Evolutionary conservation across 805 yeast species (phyloP), one percentile per base, ranked within the genome.

Genomic region (Naumovozyma baii): DNA sequence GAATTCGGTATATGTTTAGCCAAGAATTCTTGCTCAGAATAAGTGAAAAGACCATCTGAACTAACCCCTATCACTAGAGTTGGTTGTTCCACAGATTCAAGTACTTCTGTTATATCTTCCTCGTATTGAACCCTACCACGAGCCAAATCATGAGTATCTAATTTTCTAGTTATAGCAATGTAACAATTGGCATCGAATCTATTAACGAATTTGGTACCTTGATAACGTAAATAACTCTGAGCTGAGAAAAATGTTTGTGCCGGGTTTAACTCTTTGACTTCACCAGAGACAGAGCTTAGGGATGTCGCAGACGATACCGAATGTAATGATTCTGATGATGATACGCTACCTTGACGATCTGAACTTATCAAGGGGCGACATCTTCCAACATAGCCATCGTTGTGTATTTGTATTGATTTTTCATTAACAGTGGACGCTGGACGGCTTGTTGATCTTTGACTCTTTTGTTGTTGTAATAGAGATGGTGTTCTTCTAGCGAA

Each of bases 141-240:
- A 0, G 94, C 78, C 36, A 92, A 76, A 59, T 92, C 98, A 58
- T 92, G 97, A 0, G 98, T 87, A 53, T 92, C 98, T 26, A 92
- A 66, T 61, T 92, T 92, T 54, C 97, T 72, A 0, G 96, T 83
- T 41, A 92, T 85, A 18, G 96, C 77, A 39, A 92, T 87, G 62
- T 92, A 92, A 64, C 97, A 92, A 58, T 92, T 92, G 18, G 98
- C 96, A 61, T 92, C 98, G 53, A 90, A 92, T 51, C 98, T 69
- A 33, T 75, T 70, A 35, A 88, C 78, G 58, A 92, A 92, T 60
- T 92, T 92, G 39, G 80, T 76, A 12, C 95, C 97, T 61, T 92
- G 98, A 61, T 92, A 92, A 43, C 98, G 73, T 47, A 92, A 67
- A 60, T 92, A 92, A 43, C 90, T 83, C 63, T 92, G 98, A 2